A percentile compares a stretch with the other conserved stretches of the same genome.
Conservation (phyloP, 345 rosid species). For the Conringia planisiliqua region DNA sequence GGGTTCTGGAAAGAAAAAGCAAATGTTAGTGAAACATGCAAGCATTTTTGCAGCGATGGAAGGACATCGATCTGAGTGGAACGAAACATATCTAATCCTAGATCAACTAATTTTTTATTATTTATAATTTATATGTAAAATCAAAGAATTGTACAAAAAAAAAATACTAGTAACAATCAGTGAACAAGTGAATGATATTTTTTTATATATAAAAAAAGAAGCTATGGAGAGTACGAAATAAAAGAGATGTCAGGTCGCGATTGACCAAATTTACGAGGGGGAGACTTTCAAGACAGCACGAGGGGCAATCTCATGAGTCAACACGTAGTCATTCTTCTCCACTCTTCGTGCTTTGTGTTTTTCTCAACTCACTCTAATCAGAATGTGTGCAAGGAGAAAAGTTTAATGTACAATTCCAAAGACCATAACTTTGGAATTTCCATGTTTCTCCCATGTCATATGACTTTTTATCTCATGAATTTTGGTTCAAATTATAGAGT, state of each 20-base stretch:
- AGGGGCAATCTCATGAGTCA: slow-evolving; percentile 20
- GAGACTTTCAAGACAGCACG: slow-evolving; percentile 33
- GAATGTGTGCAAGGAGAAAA: slow-evolving; percentile 4
- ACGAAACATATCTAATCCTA: not conserved
- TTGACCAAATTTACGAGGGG: slow-evolving; percentile 23
- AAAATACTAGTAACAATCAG: not conserved
- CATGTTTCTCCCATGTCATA: not conserved
- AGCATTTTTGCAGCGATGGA: slow-evolving; percentile 30
- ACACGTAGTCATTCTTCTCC: slow-evolving; percentile 16
- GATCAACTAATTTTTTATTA: not conserved
- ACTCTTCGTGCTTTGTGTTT: slow-evolving; percentile 22
- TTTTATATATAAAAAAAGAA: not conserved
- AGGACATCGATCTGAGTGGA: slow-evolving; percentile 26
- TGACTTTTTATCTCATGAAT: not conserved
- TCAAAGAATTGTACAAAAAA: not conserved
- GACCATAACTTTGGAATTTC: not conserved
- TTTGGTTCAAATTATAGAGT: not conserved
- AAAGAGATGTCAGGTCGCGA: slow-evolving; percentile 28
- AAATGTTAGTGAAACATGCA: slow-evolving; percentile 35
- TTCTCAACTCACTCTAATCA: not conserved
- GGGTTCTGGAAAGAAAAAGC: slow-evolving; percentile 28
- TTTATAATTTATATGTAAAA: not conserved
- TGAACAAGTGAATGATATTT: not conserved
- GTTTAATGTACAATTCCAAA: not conserved
- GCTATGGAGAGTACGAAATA: slow-evolving; percentile 19